Evolutionary conservation across 2,329 filamentous ascomycete species (phyloP).

Genomic region (Fusarium oligoseptatum): DNA sequence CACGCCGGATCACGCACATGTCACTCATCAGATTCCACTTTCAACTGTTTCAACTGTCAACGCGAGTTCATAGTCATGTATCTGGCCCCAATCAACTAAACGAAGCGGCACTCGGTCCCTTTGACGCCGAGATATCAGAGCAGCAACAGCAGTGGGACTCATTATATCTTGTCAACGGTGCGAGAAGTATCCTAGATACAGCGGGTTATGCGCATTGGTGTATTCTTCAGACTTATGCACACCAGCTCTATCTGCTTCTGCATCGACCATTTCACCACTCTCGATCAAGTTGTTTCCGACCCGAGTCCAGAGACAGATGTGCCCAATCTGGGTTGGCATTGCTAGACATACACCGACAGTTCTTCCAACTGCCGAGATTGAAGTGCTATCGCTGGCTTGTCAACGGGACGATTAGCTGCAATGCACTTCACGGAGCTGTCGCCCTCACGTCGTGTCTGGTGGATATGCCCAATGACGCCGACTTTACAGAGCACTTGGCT

Average conservation of each 20-base stretch:
- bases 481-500: slow-evolving; percentile 1
- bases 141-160: slow-evolving; percentile 32
- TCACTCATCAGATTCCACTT: slow-evolving; percentile 30
- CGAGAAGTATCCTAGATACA: slow-evolving; percentile 26
- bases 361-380: slow-evolving; percentile 29
- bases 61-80: slow-evolving; percentile 21
- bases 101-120: not conserved
- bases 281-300: slow-evolving; percentile 7
- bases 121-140: not conserved
- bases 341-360: slow-evolving; percentile 29
- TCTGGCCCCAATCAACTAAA: not conserved
- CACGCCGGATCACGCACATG: slow-evolving; percentile 13
- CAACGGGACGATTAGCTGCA: slow-evolving; percentile 23
- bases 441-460: slow-evolving; percentile 32
- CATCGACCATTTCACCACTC: slow-evolving; percentile 29
- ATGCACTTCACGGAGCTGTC: slow-evolving; percentile 30
- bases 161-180: slow-evolving; percentile 19
- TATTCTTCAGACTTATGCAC: slow-evolving; percentile 31
- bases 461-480: slow-evolving; percentile 16
- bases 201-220: slow-evolving; percentile 36
- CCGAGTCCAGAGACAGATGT: slow-evolving; percentile 22
- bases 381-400: slow-evolving; percentile 31
- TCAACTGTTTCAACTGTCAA: slow-evolving; percentile 25
- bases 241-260: slow-evolving; percentile 37
- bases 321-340: slow-evolving; percentile 23